Percentiles rank a stretch among this genome's conserved stretches.
Evolutionary conservation across 2,329 filamentous ascomycete species (phyloP).

Genomic region (Stagonosporopsis vannaccii): DNA sequence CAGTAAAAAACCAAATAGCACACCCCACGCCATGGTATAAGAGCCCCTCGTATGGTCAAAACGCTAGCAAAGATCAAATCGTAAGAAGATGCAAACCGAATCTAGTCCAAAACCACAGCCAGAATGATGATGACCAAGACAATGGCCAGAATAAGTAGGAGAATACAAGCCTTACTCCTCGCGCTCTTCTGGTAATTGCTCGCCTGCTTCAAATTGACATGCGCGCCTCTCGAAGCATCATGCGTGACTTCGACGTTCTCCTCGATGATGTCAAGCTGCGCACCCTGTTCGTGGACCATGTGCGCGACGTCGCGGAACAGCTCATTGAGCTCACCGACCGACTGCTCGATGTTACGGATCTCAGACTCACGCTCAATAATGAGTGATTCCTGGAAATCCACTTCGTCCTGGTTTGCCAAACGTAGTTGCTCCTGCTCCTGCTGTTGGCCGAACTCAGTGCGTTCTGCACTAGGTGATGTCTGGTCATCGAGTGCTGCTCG

Average conservation of each 20-base stretch:
- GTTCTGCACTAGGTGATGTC: constrained; percentile 49
- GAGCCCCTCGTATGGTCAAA: constrained; percentile 10
- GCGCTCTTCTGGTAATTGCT: constrained; percentile 95
- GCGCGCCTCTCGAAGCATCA: constrained; percentile 82
- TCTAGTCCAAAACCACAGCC: constrained; percentile 79
- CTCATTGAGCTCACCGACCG: constrained; percentile 93
- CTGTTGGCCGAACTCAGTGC: constrained; percentile 59
- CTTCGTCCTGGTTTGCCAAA: constrained; percentile 88
- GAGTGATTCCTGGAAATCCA: constrained; percentile 94
- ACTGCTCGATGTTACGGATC: constrained; percentile 97
- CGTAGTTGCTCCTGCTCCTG: constrained; percentile 74
- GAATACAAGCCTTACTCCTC: constrained; percentile 90
- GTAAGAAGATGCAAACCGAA: constrained; percentile 6
- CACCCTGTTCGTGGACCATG: constrained; percentile 93
- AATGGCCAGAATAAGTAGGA: constrained; percentile 85
- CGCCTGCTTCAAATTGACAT: constrained; percentile 83
- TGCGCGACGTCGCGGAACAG: constrained; percentile 98
- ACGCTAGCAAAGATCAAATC: constrained; percentile 16
- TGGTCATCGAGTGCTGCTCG: constrained; percentile 77
- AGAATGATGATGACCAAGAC: constrained; percentile 90
- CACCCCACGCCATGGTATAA: constrained; percentile 29
- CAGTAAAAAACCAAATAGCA: background rate
- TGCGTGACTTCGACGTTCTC: constrained; percentile 86
- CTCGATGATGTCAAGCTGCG: constrained; percentile 83
- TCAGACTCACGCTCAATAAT: constrained; percentile 97